Percentiles rank a stretch among this genome's conserved stretches.
phyloP scores from a whole-genome alignment of 2,329 filamentous ascomycete genomes.

The Phialemonium atrogriseum region DNA sequence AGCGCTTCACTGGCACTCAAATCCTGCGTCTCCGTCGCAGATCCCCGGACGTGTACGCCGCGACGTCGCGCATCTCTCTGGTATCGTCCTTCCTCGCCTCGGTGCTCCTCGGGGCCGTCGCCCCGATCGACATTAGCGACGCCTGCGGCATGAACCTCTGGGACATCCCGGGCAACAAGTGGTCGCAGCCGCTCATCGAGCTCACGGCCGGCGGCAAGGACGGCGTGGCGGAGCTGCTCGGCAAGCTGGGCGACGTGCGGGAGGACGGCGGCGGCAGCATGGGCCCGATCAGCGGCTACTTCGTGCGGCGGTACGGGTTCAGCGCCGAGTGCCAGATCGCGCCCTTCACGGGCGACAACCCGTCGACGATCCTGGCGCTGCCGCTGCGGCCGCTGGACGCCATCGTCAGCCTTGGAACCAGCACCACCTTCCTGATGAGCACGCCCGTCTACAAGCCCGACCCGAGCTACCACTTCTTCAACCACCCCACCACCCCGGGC shows the following conservation, averaged over 20 bases:
- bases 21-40: conserved; percentile 81
- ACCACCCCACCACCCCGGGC: conserved; percentile 82
- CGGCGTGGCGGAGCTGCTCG: conserved; percentile 52
- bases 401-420: conserved; percentile 90
- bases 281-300: conserved; percentile 71
- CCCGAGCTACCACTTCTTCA: conserved; percentile 93
- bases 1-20: conserved; percentile 96
- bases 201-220: conserved; percentile 59
- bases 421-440: conserved; percentile 95
- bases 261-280: conserved; percentile 74
- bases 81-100: conserved; percentile 95
- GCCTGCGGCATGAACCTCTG: conserved; percentile 96
- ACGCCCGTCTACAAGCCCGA: conserved; percentile 87
- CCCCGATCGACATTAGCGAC: conserved; percentile 88
- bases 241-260: conserved; percentile 73
- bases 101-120: conserved; percentile 74
- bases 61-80: conserved; percentile 79
- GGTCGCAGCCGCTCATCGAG: conserved; percentile 66
- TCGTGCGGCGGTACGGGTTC: conserved; percentile 72
- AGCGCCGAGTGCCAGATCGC: conserved; percentile 64
- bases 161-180: conserved; percentile 70
- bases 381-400: conserved; percentile 83
- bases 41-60: conserved; percentile 71
- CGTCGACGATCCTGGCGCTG: conserved; percentile 84
- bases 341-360: conserved; percentile 93